phyloP scores from a whole-genome alignment of 306 rosid genomes.

The Glycine tomentella region DNA sequence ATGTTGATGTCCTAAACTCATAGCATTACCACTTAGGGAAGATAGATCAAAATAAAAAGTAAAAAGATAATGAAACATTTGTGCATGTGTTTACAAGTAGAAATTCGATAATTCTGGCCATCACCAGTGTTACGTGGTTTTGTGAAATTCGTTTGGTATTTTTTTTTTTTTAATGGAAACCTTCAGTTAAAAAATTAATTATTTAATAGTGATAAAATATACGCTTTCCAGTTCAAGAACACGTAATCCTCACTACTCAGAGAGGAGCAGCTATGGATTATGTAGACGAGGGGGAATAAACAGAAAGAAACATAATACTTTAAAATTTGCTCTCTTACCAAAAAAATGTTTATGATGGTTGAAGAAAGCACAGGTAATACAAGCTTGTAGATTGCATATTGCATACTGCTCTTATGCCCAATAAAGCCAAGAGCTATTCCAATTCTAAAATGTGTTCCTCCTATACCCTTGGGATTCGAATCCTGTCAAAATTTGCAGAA shows the following conservation, averaged over 20 bases:
- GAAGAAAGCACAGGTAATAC: neutral
- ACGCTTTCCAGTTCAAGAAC: neutral
- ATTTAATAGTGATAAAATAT: neutral
- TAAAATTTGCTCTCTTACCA: neutral
- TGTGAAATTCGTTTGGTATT: neutral
- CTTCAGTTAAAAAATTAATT: neutral
- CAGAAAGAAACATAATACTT: neutral
- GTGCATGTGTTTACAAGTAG: neutral
- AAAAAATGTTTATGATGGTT: neutral
- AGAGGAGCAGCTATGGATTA: neutral
- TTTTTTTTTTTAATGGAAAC: neutral
- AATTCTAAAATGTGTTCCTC: neutral
- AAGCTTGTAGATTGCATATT: neutral
- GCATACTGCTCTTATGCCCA: too few species aligned
- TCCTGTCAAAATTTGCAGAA: conserved; percentile 25
- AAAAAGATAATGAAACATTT: neutral
- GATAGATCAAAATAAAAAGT: neutral
- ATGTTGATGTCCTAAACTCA: neutral
- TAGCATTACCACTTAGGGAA: neutral
- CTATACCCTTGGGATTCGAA: neutral
- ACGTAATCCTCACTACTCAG: neutral
- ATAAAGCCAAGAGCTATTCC: neutral
- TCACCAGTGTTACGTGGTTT: neutral
- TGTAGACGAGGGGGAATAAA: neutral
- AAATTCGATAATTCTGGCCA: neutral